These are phyloP conservation scores for Aureobasidium sp. DNA, from an alignment of 2,329 filamentous ascomycete species.

Conservation along the genomic window DNA sequence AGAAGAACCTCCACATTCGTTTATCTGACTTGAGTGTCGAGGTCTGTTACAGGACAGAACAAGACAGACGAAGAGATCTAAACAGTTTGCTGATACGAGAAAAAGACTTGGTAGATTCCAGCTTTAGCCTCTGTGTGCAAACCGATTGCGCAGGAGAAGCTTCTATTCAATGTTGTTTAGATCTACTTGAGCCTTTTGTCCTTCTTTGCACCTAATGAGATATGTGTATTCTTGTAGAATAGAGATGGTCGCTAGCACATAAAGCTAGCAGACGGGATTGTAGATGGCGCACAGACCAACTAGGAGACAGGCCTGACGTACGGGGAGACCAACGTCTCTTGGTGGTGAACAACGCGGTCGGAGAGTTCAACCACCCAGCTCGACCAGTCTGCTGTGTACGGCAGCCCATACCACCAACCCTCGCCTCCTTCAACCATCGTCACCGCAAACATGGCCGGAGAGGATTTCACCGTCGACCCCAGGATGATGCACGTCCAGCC, in stretches of 20 bases:
- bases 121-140: not conserved
- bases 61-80: not conserved
- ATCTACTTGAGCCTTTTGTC: not conserved
- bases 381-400: constrained; percentile 6
- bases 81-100: not conserved
- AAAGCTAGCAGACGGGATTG: not conserved
- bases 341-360: not conserved
- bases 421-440: not conserved
- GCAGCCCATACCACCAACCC: not conserved
- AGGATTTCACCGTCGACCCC: constrained; percentile 35
- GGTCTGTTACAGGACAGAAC: too few species aligned
- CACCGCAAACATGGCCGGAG: constrained; percentile 24
- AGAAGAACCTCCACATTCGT: not conserved
- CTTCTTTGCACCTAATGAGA: not conserved
- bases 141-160: not conserved
- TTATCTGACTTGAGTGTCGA: not conserved
- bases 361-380: constrained; percentile 6
- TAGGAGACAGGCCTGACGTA: not conserved
- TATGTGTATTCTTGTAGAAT: not conserved
- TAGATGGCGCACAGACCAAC: not conserved
- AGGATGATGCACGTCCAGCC: constrained; percentile 56
- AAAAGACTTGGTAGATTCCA: not conserved
- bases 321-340: constrained; percentile 1
- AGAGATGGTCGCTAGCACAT: not conserved
- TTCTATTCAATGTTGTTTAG: not conserved